Conservation (phyloP, 768 basidiomycete species). For the Myochromella boudieri region DNA sequence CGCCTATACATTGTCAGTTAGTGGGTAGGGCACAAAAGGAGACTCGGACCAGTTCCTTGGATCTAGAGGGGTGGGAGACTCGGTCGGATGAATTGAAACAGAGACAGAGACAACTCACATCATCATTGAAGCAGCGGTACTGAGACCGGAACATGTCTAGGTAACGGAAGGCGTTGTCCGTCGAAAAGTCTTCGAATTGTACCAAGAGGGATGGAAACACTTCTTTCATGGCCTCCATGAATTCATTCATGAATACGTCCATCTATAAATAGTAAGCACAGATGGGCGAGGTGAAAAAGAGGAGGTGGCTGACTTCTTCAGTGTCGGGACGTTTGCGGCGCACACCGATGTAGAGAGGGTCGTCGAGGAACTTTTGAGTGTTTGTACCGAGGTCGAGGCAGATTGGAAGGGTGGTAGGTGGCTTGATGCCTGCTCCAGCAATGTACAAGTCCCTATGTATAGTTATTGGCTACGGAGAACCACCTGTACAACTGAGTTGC, state of each 20-base stretch:
- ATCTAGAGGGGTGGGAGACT: slow-evolving; percentile 35
- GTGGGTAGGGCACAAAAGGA: too few species aligned
- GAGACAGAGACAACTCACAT: slow-evolving; percentile 43
- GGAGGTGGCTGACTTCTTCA: slow-evolving; percentile 33
- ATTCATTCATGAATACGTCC: slow-evolving; percentile 74
- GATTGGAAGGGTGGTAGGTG: slow-evolving; percentile 58
- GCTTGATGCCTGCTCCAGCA: slow-evolving; percentile 66
- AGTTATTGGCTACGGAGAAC: neutral
- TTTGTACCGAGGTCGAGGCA: slow-evolving; percentile 79
- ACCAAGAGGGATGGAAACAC: slow-evolving; percentile 67
- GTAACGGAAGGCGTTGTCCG: slow-evolving; percentile 76
- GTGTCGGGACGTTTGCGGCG: slow-evolving; percentile 50
- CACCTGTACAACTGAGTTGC: slow-evolving; percentile 20
- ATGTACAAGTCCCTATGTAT: slow-evolving; percentile 60
- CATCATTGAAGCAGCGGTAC: slow-evolving; percentile 71
- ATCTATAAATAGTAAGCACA: slow-evolving; percentile 37
- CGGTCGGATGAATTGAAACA: neutral
- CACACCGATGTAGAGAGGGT: slow-evolving; percentile 76
- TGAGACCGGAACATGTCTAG: slow-evolving; percentile 59
- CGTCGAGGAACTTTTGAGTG: slow-evolving; percentile 60
- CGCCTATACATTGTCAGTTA: too few species aligned
- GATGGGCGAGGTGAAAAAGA: neutral
- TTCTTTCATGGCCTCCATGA: slow-evolving; percentile 66
- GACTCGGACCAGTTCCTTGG: slow-evolving; percentile 55
- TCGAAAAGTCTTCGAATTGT: slow-evolving; percentile 80